Conservation (phyloP, 2,329 filamentous ascomycete genomes). For the Monilinia aucupariae region DNA sequence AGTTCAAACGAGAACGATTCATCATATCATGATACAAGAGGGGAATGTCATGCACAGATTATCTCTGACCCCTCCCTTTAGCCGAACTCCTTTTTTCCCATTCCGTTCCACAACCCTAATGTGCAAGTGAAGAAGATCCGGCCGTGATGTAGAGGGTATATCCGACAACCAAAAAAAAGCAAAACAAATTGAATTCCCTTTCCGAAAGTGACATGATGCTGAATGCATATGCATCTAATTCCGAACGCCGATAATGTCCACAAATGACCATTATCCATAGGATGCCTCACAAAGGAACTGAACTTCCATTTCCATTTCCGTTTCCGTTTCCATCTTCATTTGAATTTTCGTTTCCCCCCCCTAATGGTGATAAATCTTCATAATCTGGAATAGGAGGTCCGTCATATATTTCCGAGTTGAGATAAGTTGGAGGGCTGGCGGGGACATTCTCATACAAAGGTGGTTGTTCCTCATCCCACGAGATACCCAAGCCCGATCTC, state of each 20-base stretch:
- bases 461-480: constrained; percentile 94
- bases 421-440: constrained; percentile 71
- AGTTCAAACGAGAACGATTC: background rate
- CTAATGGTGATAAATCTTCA: constrained; percentile 28
- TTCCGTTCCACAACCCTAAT: background rate
- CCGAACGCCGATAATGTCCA: background rate
- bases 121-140: background rate
- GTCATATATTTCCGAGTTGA: constrained; percentile 23
- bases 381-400: constrained; percentile 32
- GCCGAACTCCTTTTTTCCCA: background rate
- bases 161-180: background rate
- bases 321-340: constrained; percentile 1
- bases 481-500: constrained; percentile 86
- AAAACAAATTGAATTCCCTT: background rate
- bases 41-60: background rate
- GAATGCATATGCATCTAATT: background rate
- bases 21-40: background rate
- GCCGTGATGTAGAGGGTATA: constrained; percentile 4
- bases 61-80: background rate
- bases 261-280: background rate
- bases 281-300: background rate
- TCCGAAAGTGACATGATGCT: background rate
- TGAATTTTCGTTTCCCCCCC: constrained; percentile 13
- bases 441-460: constrained; percentile 93
- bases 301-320: background rate